Base-by-base conservation (phyloP, 2,329 filamentous ascomycete genomes). In the Blastomyces percursus region DNA sequence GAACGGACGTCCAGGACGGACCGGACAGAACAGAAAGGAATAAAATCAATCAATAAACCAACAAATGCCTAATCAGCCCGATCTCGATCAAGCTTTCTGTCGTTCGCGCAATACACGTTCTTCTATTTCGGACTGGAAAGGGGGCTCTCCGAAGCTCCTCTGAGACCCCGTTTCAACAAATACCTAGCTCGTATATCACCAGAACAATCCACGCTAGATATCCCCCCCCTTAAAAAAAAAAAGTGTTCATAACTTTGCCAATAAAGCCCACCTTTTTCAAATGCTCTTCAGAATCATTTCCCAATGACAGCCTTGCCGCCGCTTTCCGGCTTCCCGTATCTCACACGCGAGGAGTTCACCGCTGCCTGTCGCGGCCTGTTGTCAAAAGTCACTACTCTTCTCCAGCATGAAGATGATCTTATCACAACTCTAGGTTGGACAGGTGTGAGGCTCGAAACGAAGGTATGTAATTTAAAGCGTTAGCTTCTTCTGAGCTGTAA, bases 271-370 rank as follows among this genome's bases (percentile, higher is more conserved):
- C 35, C 54, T 6, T n/a, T 40, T 19, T n/a, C 21, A 16, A 42
- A 57, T 44, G 55, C 16, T 44, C 4, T n/a, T 44, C 24, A 48
- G 19, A 27, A 24, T 46, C 14, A 27, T 46, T 46, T 46, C 27
- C 38, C 24, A 44, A 32, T 46, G 56, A 46, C 40, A 32, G 16
- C 40, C 38, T 24, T 38, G n/a, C 3, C 54, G 32, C 35, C 54
- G 4, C 32, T 61, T 21, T n/a, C 46, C 38, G 35, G 32, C 35
- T 64, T 64, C 27, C 63, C 63, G 24, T 62, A 52, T 38, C 61
- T 64, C 19, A 60, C 42, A 12, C 56, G 24, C 24, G 60, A 51
- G 11, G 63, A 64, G 56, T 64, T 64, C 44, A 44, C 30, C 2
- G 9, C 32, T n/a, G 61, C 60, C 6, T 64, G 63, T 63, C 55